phyloP scores from a whole-genome alignment of 2,329 filamentous ascomycete species.

The Aaosphaeria pasadenensis region DNA sequence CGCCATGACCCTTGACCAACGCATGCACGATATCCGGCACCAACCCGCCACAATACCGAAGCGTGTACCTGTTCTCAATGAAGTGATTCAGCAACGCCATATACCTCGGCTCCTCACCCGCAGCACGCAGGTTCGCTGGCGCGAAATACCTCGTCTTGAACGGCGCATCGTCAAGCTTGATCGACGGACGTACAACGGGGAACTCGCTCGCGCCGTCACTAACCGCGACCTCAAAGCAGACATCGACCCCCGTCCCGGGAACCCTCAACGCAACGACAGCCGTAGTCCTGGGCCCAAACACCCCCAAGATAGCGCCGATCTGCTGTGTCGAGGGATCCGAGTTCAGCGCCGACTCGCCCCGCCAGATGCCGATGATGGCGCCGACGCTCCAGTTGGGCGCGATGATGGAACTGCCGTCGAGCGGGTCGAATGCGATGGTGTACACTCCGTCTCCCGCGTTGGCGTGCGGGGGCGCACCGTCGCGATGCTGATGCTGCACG shows the following conservation, averaged over 20 bases:
- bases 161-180: constrained; percentile 40
- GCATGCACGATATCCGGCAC: constrained; percentile 61
- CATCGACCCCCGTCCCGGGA: constrained; percentile 29
- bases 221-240: constrained; percentile 55
- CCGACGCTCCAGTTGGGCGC: constrained; percentile 40
- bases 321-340: constrained; percentile 16
- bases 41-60: constrained; percentile 59
- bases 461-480: not conserved
- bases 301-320: constrained; percentile 31
- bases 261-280: constrained; percentile 55
- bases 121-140: constrained; percentile 59
- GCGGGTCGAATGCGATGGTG: constrained; percentile 61
- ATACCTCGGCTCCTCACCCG: constrained; percentile 52
- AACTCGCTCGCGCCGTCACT: constrained; percentile 25
- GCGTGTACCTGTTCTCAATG: constrained; percentile 54
- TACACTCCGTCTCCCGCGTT: constrained; percentile 44
- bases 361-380: constrained; percentile 60
- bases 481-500: not conserved
- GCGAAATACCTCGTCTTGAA: constrained; percentile 59
- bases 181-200: constrained; percentile 41
- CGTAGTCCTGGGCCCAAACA: constrained; percentile 32
- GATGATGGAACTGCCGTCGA: constrained; percentile 61
- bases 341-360: constrained; percentile 22
- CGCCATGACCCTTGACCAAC: constrained; percentile 59
- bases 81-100: constrained; percentile 49